Evolutionary conservation across 2,329 filamentous ascomycete genomes (phyloP).

Genomic region (Penicillium sclerotiorum): DNA sequence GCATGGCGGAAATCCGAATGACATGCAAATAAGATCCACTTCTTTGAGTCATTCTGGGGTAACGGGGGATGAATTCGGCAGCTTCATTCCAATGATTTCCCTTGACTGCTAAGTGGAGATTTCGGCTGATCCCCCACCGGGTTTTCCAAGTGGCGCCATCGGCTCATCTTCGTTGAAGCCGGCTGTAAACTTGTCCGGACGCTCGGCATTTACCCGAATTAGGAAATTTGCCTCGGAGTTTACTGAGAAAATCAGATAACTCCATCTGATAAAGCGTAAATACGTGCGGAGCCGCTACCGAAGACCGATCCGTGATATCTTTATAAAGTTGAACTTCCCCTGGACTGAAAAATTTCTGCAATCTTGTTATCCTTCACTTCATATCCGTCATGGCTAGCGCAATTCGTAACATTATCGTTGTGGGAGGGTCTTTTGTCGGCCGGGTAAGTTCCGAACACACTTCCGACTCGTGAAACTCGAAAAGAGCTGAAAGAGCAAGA

Average conservation of each 20-base stretch:
- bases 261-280: not conserved
- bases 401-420: constrained; percentile 39
- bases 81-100: too few species aligned
- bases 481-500: too few species aligned
- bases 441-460: constrained; percentile 25
- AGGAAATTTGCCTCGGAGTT: constrained; percentile 19
- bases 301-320: not conserved
- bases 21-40: too few species aligned
- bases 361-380: not conserved
- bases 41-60: too few species aligned
- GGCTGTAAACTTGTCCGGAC: constrained; percentile 17
- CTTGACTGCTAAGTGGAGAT: too few species aligned
- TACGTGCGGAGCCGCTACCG: not conserved
- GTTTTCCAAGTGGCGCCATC: constrained; percentile 18
- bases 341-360: not conserved
- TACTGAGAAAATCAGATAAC: constrained; percentile 29
- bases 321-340: not conserved
- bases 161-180: constrained; percentile 7
- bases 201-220: constrained; percentile 12
- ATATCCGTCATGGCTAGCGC: constrained; percentile 27
- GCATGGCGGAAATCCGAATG: too few species aligned
- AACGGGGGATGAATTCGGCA: too few species aligned
- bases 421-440: constrained; percentile 42
- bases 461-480: constrained; percentile 17
- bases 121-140: too few species aligned